Base-by-base conservation (phyloP, 2,329 filamentous ascomycete species). In the Trichoderma guizhouense region DNA sequence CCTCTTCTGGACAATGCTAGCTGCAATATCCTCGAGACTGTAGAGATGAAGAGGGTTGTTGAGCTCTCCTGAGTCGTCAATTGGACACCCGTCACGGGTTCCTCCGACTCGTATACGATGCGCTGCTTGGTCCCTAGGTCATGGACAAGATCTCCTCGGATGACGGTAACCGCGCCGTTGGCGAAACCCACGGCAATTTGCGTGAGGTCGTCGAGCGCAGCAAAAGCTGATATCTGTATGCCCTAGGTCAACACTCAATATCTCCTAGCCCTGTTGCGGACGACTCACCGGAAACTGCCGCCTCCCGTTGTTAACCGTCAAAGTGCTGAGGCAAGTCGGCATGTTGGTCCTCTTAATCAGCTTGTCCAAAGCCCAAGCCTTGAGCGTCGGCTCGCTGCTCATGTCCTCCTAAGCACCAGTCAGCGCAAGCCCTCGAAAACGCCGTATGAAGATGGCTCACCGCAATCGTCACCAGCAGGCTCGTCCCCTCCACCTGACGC, bases 341-440 rank as follows among this genome's bases (percentile, higher is more conserved):
- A 92, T 86, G 55, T 94, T 94, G 5, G 93, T 97, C 86, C 97
- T 98, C 87, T 96, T 98, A 76, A 97, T 94, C 5, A 92, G 87
- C 82, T 95, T 97, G 80, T 98, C 95, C 76, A 99, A 86, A 26
- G 94, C 95, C 96, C 96, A 99, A n/a, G 98, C 95, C 81, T 97
- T 98, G 73, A 99, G 83, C 24, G 95, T 88, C 0, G 96, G 95
- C 77, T 98, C 94, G 77, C 89, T 92, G 51, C 92, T 92, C 67
- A 98, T 85, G 78, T 98, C 95, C 82, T 99, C 96, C 82, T 92
- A 80, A 24, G 72, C 14, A 64, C 32, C 24, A 14, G 26, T 71
- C 21, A 57, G 69, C 12, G 57, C 14, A 28, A 21, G 21, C 26
- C n/a, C 12, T 34, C 58, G 28, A 36, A 60, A 21, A 14, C 32